Percentiles rank a stretch among this genome's conserved stretches.
Conservation (phyloP, 2,329 filamentous ascomycete species). For the Monilinia fructigena region DNA sequence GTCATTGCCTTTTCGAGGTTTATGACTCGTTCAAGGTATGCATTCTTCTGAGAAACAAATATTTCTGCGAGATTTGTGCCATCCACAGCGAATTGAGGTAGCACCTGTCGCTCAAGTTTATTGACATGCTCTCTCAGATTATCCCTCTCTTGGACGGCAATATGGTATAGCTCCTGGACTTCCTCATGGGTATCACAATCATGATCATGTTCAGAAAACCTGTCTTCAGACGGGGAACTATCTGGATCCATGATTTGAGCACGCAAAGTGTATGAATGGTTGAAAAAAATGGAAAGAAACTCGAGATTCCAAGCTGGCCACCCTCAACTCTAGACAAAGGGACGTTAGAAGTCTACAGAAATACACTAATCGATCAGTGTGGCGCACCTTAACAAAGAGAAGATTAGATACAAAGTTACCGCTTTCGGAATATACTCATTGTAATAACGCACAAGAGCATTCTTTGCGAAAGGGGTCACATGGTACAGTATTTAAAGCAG, state of each 20-base stretch:
- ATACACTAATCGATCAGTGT: background rate
- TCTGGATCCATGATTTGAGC: background rate
- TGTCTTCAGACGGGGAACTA: background rate
- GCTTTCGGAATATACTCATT: slow-evolving; percentile 3
- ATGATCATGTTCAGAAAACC: background rate
- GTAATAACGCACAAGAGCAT: slow-evolving; percentile 3
- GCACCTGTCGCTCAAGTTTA: slow-evolving; percentile 12
- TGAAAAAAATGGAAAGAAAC: background rate
- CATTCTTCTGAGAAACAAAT: slow-evolving; percentile 3
- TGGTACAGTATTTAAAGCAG: background rate
- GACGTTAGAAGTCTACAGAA: background rate
- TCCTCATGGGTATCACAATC: background rate
- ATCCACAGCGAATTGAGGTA: background rate
- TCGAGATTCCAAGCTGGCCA: background rate
- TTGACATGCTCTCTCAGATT: slow-evolving; percentile 1
- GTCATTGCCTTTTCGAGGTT: background rate
- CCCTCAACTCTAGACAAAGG: background rate
- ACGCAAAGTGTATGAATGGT: background rate
- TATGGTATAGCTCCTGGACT: background rate
- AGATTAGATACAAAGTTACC: background rate
- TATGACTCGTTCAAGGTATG: slow-evolving; percentile 7
- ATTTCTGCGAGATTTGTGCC: slow-evolving; percentile 2
- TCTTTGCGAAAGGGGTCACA: background rate
- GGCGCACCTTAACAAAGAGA: slow-evolving; percentile 9
- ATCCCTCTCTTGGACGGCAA: slow-evolving; percentile 10